Percentiles rank a stretch among this genome's conserved stretches.
Evolutionary conservation across 805 yeast species (phyloP).

Genomic region (Teunomyces panamensis): DNA sequence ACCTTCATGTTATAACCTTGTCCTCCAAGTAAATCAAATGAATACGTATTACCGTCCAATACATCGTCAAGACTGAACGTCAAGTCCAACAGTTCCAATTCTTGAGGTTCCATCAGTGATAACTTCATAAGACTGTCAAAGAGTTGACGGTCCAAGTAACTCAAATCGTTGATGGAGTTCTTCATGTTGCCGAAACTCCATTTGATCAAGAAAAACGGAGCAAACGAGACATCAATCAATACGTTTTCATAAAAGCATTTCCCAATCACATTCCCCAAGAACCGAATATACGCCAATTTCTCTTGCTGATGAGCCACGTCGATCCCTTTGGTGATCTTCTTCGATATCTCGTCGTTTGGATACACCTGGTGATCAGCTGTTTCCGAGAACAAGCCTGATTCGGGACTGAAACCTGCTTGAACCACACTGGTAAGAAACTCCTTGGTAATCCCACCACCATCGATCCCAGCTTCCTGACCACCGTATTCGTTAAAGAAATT

Average conservation of each 20-base stretch:
- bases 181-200: conserved; percentile 52
- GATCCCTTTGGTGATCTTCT: conserved; percentile 28
- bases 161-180: conserved; percentile 76
- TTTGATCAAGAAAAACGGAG: conserved; percentile 76
- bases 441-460: conserved; percentile 95
- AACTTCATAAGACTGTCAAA: conserved; percentile 64
- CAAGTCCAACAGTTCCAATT: conserved; percentile 57
- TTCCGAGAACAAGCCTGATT: conserved; percentile 36
- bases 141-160: conserved; percentile 64
- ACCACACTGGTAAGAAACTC: conserved; percentile 79
- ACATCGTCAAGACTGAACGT: conserved; percentile 62
- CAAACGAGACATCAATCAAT: conserved; percentile 77
- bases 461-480: conserved; percentile 80
- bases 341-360: conserved; percentile 62
- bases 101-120: conserved; percentile 50
- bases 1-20: conserved; percentile 60
- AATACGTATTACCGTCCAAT: conserved; percentile 33
- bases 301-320: conserved; percentile 26
- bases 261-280: conserved; percentile 82
- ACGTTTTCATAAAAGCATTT: conserved; percentile 85
- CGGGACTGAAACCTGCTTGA: conserved; percentile 59
- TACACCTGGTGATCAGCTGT: conserved; percentile 59
- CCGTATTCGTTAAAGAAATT: conserved; percentile 69
- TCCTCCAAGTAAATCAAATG: conserved; percentile 56
- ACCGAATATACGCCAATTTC: conserved; percentile 41